phyloP scores from a whole-genome alignment of 306 rosid genomes.

The Alnus rubra region DNA sequence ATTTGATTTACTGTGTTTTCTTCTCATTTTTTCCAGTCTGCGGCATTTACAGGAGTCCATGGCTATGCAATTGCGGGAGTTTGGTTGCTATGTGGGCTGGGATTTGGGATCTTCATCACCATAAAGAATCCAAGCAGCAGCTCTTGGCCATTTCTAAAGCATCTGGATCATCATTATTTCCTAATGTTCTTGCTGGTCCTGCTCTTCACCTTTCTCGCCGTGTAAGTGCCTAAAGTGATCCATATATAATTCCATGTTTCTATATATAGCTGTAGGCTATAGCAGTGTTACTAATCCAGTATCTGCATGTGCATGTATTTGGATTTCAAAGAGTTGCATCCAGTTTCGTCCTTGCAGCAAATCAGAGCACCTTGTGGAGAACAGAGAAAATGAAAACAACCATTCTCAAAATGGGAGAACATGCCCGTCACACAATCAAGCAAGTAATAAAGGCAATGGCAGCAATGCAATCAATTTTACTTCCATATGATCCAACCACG shows the following conservation, averaged over 20 bases:
- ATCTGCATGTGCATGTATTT: neutral
- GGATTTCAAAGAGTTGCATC: conserved; percentile 56
- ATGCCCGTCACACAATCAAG: conserved; percentile 41
- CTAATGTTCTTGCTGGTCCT: conserved; percentile 42
- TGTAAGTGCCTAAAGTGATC: conserved; percentile 40
- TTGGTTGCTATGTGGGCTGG: conserved; percentile 66
- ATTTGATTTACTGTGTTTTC: conserved; percentile 42
- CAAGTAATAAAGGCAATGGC: conserved; percentile 46
- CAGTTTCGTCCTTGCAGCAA: conserved; percentile 48
- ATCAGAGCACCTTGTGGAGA: conserved; percentile 40
- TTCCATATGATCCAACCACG: conserved; percentile 55
- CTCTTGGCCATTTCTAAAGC: conserved; percentile 32
- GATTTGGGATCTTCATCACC: conserved; percentile 42
- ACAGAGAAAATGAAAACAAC: conserved; percentile 51
- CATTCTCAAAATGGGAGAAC: conserved; percentile 47
- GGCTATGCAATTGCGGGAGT: conserved; percentile 62
- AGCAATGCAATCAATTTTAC: conserved; percentile 52
- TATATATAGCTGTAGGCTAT: neutral
- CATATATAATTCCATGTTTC: neutral
- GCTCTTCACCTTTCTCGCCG: conserved; percentile 54
- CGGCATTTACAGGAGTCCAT: conserved; percentile 86
- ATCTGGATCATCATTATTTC: conserved; percentile 40
- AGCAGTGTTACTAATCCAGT: neutral
- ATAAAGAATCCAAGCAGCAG: conserved; percentile 36
- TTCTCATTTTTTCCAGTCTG: conserved; percentile 81